Base-by-base conservation (phyloP, 305 asterid genomes). In the Striga hermonthica region DNA sequence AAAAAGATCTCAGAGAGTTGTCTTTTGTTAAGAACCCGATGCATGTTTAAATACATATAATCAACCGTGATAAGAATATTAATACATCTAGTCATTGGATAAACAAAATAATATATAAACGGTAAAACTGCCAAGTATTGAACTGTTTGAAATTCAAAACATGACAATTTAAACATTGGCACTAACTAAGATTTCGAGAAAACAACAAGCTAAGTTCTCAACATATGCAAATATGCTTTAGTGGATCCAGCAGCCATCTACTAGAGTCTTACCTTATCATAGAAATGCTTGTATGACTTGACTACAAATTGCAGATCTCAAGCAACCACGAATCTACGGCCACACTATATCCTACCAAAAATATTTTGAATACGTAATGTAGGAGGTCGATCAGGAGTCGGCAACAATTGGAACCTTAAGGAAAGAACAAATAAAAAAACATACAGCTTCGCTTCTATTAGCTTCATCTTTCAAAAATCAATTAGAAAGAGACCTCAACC, bases 221-320 rank as follows among this genome's bases (percentile, higher is more conserved):
- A 11, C 41, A 35, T 40, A 7, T n/a, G 7, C 3, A 39, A 8
- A 38, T 22, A 36, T 31, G 7, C 4, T 47, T 10, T 34, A 50
- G 39, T 34, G 8, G 38, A 59, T 38, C 54, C 38, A 37, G 44
- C 12, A 31, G 60, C 39, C 54, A 54, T 14, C 14, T 7, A 14
- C 16, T 48, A 61, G 61, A 16, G 22, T 50, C 64, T 16, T 44
- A 44, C 16, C 9, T 66, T 5, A 50, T 11, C 7, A 12, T 12
- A 49, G 47, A 31, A 48, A 22, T 39, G 22, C 36, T 22, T 5
- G 41, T 9, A 36, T 14, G 14, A 60, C 31, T 45, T 36, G 44
- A 60, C 61, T 28, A 49, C 2, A 43, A 56, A 68, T 50, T n/a
- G 40, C 50, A 74, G 38, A 61, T 64, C 54, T 37, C 58, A 50